phyloP scores from a whole-genome alignment of 2,329 filamentous ascomycete genomes.

The Purpureocillium takamizusanense region DNA sequence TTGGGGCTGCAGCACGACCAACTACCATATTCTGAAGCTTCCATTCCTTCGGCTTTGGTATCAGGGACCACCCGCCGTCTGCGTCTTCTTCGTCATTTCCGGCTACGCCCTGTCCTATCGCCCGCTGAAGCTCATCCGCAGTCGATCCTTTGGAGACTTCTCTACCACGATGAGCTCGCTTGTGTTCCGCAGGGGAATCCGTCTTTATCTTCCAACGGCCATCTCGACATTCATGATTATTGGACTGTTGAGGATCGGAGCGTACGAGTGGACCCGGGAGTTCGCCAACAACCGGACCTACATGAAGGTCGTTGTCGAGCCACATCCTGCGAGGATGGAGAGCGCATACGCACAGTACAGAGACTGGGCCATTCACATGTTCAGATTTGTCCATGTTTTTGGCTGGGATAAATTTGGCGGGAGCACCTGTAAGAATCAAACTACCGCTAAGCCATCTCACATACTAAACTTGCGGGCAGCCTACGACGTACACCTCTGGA shows the following conservation, averaged over 20 bases:
- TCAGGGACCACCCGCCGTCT: constrained; percentile 47
- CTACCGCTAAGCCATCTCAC: constrained; percentile 9
- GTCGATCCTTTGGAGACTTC: constrained; percentile 27
- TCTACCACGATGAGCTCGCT: constrained; percentile 38
- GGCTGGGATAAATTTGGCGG: constrained; percentile 39
- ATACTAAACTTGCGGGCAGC: constrained; percentile 10
- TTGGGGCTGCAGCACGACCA: constrained; percentile 33
- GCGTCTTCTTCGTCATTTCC: constrained; percentile 53
- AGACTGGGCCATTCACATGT: constrained; percentile 40
- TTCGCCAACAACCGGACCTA: constrained; percentile 33
- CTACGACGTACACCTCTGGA: constrained; percentile 54
- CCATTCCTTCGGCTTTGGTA: constrained; percentile 46
- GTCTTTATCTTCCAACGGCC: constrained; percentile 41
- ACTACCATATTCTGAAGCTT: constrained; percentile 39
- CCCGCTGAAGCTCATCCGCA: constrained; percentile 36
- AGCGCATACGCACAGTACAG: constrained; percentile 28
- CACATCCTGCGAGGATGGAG: constrained; percentile 30
- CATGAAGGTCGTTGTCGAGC: constrained; percentile 40
- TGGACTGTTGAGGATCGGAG: constrained; percentile 32
- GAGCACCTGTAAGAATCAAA: constrained; percentile 26
- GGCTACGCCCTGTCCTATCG: constrained; percentile 51
- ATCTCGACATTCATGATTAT: constrained; percentile 40
- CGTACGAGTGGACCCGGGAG: constrained; percentile 37
- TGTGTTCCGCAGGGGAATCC: constrained; percentile 40
- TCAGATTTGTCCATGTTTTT: constrained; percentile 41